These are phyloP conservation scores for Corchorus capsularis DNA, from an alignment of 345 rosid species.

Conservation along the genomic window DNA sequence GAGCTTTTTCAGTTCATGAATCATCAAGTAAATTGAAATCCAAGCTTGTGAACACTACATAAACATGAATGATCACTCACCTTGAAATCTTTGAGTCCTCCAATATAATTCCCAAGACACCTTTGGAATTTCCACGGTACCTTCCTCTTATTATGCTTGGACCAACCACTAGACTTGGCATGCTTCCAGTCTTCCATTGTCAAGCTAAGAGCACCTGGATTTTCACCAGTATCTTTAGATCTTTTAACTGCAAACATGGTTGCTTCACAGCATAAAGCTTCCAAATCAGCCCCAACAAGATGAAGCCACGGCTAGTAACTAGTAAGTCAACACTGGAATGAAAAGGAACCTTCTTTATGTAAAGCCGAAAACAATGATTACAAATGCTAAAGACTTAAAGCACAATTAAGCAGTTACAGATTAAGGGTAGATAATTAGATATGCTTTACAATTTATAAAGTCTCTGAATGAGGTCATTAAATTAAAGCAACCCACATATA, in stretches of 20 bases:
- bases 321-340: constrained; percentile 54
- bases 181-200: constrained; percentile 65
- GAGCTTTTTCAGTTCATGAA: constrained; percentile 70
- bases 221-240: constrained; percentile 39
- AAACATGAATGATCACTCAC: constrained; percentile 17
- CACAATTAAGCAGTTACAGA: constrained; percentile 2
- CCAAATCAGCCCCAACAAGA: constrained; percentile 94
- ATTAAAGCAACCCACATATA: neutral
- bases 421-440: neutral
- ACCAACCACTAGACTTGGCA: constrained; percentile 72
- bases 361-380: constrained; percentile 52
- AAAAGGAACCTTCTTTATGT: constrained; percentile 68
- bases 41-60: neutral
- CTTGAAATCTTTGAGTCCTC: constrained; percentile 53
- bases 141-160: constrained; percentile 95
- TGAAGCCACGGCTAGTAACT: constrained; percentile 71
- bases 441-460: neutral
- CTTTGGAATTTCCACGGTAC: constrained; percentile 83
- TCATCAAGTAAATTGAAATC: constrained; percentile 7
- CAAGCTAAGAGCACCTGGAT: constrained; percentile 35
- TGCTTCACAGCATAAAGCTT: constrained; percentile 89
- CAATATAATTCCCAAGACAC: constrained; percentile 92
- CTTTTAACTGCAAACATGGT: constrained; percentile 57
- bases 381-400: constrained; percentile 3
- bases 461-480: neutral